A percentile compares a stretch with the other conserved stretches of the same genome.
Conservation (phyloP, 2,329 filamentous ascomycete genomes). For the Aspergillaceae sp. region DNA sequence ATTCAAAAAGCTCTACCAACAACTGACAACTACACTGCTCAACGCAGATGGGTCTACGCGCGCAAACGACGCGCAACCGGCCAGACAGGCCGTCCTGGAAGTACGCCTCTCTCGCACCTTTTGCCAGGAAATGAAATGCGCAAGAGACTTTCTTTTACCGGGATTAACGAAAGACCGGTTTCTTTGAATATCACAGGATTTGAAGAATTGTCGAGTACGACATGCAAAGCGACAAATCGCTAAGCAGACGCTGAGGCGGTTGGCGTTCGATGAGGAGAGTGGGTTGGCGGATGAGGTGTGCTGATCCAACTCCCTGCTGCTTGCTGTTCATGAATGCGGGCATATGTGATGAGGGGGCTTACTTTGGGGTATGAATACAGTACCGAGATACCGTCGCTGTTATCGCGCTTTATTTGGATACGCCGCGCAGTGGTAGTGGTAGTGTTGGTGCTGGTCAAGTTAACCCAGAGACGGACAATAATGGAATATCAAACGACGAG, state of each 20-base stretch:
- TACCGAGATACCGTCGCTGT: conserved; percentile 27
- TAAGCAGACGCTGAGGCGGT: conserved; percentile 20
- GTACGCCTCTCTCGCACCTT: conserved; percentile 17
- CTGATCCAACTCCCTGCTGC: not conserved
- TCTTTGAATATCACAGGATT: conserved; percentile 18
- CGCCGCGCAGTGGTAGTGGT: conserved; percentile 7
- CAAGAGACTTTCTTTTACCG: not conserved
- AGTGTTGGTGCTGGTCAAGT: conserved; percentile 5
- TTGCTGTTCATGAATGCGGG: not conserved
- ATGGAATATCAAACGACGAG: not conserved
- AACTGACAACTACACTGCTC: conserved; percentile 29
- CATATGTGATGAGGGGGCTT: too few relatives aligned
- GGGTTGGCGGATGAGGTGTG: conserved; percentile 28
- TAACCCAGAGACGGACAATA: conserved; percentile 12
- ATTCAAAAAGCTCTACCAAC: conserved; percentile 35
- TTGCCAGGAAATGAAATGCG: too few relatives aligned
- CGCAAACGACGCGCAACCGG: conserved; percentile 21
- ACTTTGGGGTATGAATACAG: conserved; percentile 10
- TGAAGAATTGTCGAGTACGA: conserved; percentile 25
- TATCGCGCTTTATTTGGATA: conserved; percentile 31
- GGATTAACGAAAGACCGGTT: not conserved
- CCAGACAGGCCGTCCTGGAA: conserved; percentile 21
- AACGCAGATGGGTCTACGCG: conserved; percentile 35
- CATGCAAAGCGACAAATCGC: conserved; percentile 27
- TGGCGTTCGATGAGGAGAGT: conserved; percentile 26